Base-by-base conservation (phyloP, 768 basidiomycete species). In the Boletus sp. region DNA sequence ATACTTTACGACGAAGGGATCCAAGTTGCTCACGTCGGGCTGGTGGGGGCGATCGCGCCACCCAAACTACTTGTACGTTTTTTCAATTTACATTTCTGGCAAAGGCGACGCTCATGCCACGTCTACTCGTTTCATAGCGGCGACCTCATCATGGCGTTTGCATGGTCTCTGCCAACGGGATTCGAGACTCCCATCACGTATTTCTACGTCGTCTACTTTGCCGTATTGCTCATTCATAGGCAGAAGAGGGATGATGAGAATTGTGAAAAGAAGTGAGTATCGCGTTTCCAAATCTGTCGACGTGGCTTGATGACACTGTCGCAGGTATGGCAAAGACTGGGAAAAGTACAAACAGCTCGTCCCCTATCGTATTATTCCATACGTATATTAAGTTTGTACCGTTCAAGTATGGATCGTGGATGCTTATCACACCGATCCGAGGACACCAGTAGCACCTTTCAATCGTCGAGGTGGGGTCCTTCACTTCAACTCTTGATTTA, bases 41-140 rank as follows among this genome's bases (percentile, higher is more conserved):
- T 98, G 97, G 97, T 99, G 97, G 97, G 96, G 95, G 9, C 72
- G 80, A 47, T 95, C 90, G 0, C 82, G 91, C 38, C 97, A 99
- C 71, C 97, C 97, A 1, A 94, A 95, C 63, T 95, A 95, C 71
- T 66, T 92, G 88, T 88, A 59, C 51, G 83, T 72, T 45, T 30
- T 30, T 19, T 10, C n/a, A 7, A 25, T 30, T 17, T 14, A 42
- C 14, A 23, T 13, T 33, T 35, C 14, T 35, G 15, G n/a, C 4
- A 8, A 14, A 15, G 17, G 14, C 3, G n/a, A 15, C 30, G 14
- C 30, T 38, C 14, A 60, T 47, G 4, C 33, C 5, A 34, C 3
- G 47, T 34, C 53, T 47, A 3, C 7, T 34, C 8, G 3, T 27
- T 19, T 30, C 32, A 25, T 57, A 91, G 90, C 41, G 90, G 90